Base-by-base conservation (phyloP, 2,329 filamentous ascomycete species). In the Cytospora chrysosperma region DNA sequence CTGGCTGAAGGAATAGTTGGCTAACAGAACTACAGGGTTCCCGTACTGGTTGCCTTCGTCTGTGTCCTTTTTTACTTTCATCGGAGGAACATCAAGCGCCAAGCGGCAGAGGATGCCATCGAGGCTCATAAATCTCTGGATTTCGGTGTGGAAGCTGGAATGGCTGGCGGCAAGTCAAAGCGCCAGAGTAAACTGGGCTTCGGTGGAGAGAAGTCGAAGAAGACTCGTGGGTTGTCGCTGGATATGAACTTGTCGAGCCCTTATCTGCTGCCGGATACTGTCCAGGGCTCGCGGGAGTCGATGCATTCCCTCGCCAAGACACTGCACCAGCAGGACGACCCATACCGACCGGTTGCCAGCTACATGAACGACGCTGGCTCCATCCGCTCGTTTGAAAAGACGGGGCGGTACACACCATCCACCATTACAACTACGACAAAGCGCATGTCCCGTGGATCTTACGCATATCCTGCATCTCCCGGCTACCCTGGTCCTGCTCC, bases 51-150 rank as follows among this genome's bases (percentile, higher is more conserved):
- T 6, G 61, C 21, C 28, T 65, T 65, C 24, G 74, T 89, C 1
- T 73, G 86, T 55, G 84, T 92, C 1, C 79, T 97, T 47, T 72
- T 93, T 68, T 89, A 88, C 72, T 83, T 99, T 40, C 93, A 97
- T 73, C 86, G 92, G 59, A 85, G 92, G 74, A 90, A 92, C 71
- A 77, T 91, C 47, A 86, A 84, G 73, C 92, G 87, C 71, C 82
- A 92, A 67, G 81, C 82, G 61, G 78, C 82, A 64, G 95, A 99
- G 77, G 95, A 99, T 77, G 82, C 84, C 21, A 87, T 90, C 67
- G 93, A 97, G 75, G 91, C 92, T 69, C 92, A 96, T 76, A 93
- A 90, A 72, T 95, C 92, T 0, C 83, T 98, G 72, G 95, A 99
- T 75, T 99, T 97, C 73, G 95, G 95, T 40, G 75, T 79, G 34